A percentile compares a stretch with the other conserved stretches of the same genome.
Evolutionary conservation across 129 eudicot genomes (phyloP).

Genomic region (Artemisia annua): DNA sequence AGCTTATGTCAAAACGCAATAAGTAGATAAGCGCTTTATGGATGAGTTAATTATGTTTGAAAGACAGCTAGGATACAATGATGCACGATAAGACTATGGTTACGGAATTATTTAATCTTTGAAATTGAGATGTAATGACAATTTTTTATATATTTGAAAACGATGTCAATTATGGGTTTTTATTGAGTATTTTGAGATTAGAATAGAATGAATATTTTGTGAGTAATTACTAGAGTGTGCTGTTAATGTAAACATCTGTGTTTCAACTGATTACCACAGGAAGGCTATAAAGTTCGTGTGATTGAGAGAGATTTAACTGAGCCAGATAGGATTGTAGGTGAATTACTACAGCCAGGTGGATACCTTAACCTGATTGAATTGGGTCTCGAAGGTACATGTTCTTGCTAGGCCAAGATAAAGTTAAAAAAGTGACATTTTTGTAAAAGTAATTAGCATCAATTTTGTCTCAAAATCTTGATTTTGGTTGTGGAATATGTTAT

Average conservation of each 20-base stretch:
- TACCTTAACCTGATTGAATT: conserved; percentile 63
- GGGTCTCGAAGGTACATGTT: conserved; percentile 58
- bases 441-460: neutral
- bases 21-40: neutral
- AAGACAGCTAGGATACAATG: neutral
- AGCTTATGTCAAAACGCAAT: too few relatives aligned
- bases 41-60: neutral
- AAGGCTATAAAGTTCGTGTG: conserved; percentile 58
- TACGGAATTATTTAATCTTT: conserved; percentile 1
- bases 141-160: neutral
- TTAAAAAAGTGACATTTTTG: neutral
- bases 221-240: neutral
- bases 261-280: conserved; percentile 39
- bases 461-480: neutral
- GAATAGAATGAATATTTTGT: neutral
- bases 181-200: neutral
- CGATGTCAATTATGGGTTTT: neutral
- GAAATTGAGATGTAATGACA: neutral
- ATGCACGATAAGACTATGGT: neutral
- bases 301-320: conserved; percentile 69
- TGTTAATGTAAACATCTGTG: neutral
- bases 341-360: conserved; percentile 70
- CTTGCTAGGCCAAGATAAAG: neutral
- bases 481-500: conserved; percentile 13
- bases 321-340: conserved; percentile 78